Conservation (phyloP, 306 rosid genomes). For the Vicia villosa region DNA sequence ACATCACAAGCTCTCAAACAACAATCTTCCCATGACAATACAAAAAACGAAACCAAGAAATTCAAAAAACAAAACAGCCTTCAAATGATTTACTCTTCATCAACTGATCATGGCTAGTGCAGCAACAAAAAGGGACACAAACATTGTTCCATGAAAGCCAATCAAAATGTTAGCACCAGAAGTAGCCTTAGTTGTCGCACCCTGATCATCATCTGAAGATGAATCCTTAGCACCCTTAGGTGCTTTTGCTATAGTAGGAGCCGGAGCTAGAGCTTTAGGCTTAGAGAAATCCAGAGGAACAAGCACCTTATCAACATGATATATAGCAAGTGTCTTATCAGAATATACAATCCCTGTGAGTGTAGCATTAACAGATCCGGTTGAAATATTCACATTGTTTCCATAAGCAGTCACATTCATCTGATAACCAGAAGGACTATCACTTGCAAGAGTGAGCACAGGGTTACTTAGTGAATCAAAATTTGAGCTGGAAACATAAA, state of each 20-base stretch:
- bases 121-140: conserved; percentile 22
- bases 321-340: conserved; percentile 62
- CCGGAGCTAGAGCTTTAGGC: conserved; percentile 51
- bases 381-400: conserved; percentile 57
- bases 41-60: conserved; percentile 9
- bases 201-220: conserved; percentile 35
- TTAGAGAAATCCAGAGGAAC: conserved; percentile 56
- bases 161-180: conserved; percentile 36
- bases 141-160: conserved; percentile 27
- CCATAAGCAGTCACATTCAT: conserved; percentile 67
- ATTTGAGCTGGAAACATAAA: conserved; percentile 56
- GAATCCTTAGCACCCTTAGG: conserved; percentile 51
- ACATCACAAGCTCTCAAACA: conserved; percentile 24
- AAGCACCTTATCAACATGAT: conserved; percentile 61
- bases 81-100: conserved; percentile 13
- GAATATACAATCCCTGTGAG: conserved; percentile 62
- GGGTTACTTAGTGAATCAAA: conserved; percentile 69
- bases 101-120: not conserved
- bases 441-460: conserved; percentile 60
- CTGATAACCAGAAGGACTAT: conserved; percentile 47
- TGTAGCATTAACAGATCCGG: conserved; percentile 60
- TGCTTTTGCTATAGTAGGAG: conserved; percentile 43
- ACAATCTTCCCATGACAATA: conserved; percentile 3
- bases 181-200: conserved; percentile 23
- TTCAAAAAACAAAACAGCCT: not conserved